Evolutionary conservation across 1,284 basidiomycete genomes (phyloP), one percentile per base, ranked within the genome.

Genomic region (Nidula niveotomentosa): DNA sequence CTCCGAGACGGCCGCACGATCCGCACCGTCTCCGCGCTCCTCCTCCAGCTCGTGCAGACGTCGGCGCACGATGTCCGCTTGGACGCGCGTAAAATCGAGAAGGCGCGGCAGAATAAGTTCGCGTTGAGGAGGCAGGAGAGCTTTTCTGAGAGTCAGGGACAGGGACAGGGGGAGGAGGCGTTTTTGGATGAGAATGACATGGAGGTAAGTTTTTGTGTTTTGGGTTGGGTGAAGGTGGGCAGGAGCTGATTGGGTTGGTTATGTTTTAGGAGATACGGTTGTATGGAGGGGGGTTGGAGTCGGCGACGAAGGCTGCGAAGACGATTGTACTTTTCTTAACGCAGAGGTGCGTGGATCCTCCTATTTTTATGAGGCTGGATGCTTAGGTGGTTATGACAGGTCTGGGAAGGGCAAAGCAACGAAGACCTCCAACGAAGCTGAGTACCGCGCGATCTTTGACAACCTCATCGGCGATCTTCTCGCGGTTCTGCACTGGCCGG

Each of bases 21-120:
- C 57, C 87, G 94, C 56, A 95, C 94, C 1, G 88, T 96, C 18
- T 96, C 92, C 2, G 96, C 96, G 0, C 76, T 99, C 1, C 77
- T 99, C 6, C 77, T 99, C 17, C 96, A 98, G 64, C 86, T 99
- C n/a, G 88, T 98, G 1, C 96, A 99, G 66, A 95, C 95, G 0
- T 94, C 91, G 1, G 86, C 92, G 4, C 90, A 90, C 58, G 91
- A 93, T 59, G 84, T 94, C 18, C 78, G 86, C 12, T 67, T 86
- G 6, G 77, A 83, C 41, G 87, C 87, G 1, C 75, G 76, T 57
- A 79, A 74, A 48, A 79, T 92, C 37, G 81, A 80, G 15, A 85
- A 85, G 57, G 73, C 76, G 37, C 80, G 88, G 12, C 81, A 87
- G 62, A 81, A 84, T 61, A 77, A 76, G n/a, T 73, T 83, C 46